Percentiles rank a stretch among this genome's conserved stretches.
Conservation (phyloP, 1,284 basidiomycete species). For the Ceratobasidium sp. region DNA sequence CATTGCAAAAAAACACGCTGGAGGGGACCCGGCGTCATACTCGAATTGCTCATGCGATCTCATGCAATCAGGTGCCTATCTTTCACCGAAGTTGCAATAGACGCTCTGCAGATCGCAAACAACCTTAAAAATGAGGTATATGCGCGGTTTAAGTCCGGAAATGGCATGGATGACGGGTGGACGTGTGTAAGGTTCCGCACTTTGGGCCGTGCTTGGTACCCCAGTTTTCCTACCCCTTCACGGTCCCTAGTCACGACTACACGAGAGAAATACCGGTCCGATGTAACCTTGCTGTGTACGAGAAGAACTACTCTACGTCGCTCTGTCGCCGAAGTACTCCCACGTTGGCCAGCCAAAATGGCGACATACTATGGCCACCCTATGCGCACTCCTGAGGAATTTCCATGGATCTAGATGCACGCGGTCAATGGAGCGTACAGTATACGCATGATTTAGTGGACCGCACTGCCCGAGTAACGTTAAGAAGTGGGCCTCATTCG, state of each 20-base stretch:
- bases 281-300: conserved; percentile 1
- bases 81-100: neutral
- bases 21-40: neutral
- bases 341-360: neutral
- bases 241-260: neutral
- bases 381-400: neutral
- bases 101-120: neutral
- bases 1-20: neutral
- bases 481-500: neutral
- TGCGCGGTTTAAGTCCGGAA: neutral
- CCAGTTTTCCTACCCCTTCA: neutral
- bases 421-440: neutral
- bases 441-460: neutral
- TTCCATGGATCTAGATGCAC: neutral
- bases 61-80: neutral
- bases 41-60: neutral
- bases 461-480: neutral
- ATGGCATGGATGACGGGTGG: neutral
- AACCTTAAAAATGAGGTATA: neutral
- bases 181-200: neutral
- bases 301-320: conserved; percentile 2
- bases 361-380: neutral
- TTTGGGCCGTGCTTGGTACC: neutral
- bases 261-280: neutral
- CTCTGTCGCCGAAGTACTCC: conserved; percentile 9